These are phyloP conservation scores for Nigrograna mackinnonii DNA, from an alignment of 2,329 filamentous ascomycete genomes.

Conservation along the genomic window DNA sequence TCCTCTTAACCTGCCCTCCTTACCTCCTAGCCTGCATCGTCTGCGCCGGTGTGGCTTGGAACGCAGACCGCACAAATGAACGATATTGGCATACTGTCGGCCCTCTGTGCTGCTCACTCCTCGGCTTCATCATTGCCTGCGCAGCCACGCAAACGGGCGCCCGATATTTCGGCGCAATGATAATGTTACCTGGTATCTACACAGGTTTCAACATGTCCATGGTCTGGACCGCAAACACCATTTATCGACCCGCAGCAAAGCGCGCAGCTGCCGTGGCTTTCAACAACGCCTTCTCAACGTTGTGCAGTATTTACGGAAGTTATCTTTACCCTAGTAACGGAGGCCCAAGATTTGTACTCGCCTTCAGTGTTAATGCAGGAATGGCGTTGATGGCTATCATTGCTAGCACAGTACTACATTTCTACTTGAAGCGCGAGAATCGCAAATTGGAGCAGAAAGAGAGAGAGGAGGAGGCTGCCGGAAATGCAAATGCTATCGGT, in stretches of 20 bases:
- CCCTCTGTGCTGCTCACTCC: not conserved
- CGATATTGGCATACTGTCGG: not conserved
- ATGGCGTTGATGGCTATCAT: constrained; percentile 17
- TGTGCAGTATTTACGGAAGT: constrained; percentile 28
- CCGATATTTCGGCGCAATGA: not conserved
- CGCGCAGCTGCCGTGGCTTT: constrained; percentile 7
- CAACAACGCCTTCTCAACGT: constrained; percentile 8
- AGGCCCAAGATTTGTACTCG: constrained; percentile 21
- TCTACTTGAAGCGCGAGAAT: constrained; percentile 48
- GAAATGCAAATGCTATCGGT: not conserved
- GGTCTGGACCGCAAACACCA: not conserved
- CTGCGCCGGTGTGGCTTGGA: not conserved
- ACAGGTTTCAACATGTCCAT: constrained; percentile 26
- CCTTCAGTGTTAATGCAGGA: constrained; percentile 22
- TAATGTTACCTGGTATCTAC: constrained; percentile 40
- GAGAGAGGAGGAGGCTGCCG: not conserved
- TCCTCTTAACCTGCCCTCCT: constrained; percentile 46
- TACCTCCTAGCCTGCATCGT: constrained; percentile 43
- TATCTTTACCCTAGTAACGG: constrained; percentile 39
- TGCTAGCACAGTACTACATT: constrained; percentile 17
- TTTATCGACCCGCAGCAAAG: constrained; percentile 9
- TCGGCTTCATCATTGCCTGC: not conserved
- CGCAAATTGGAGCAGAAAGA: constrained; percentile 44
- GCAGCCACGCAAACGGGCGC: not conserved
- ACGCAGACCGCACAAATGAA: not conserved